Base-by-base conservation (phyloP, 371 early-diverging fungal genomes). In the Mortierella sp. region DNA sequence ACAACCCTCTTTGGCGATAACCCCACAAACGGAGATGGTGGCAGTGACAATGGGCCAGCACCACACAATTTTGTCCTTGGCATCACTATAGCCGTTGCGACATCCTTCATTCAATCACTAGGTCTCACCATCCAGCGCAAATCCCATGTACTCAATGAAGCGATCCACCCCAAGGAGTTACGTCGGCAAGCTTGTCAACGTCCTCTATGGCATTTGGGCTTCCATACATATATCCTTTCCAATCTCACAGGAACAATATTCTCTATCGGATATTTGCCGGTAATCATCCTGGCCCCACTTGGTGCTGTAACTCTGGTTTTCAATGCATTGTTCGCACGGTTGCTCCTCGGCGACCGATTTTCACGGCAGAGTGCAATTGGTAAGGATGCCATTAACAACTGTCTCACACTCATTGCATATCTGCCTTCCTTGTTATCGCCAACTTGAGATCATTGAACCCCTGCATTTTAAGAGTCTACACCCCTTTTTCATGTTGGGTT, bases 271-370 rank as follows among this genome's bases (percentile, higher is more conserved):
- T 91, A 92, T 67, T 85, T 95, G 16, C 95, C 95, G 4, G 93
- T 95, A n/a, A 92, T 94, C 67, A 93, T 94, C 57, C 84, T 94
- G 40, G 95, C 95, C 13, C 95, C 95, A 5, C 84, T 95, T 67
- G 94, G 94, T 1, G 94, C 95, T 13, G 90, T 94, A 58, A 90
- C 89, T 3, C 85, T 95, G 47, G 93, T 93, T 19, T 92, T 94
- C 71, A 95, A 95, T 83, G 93, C 94, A 8, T 76, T 94, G 8
- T 94, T 92, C 76, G 94, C 95, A 9, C 84, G 88, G 47, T 70
- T 89, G 33, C 86, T 95, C 6, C 70, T 95, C 52, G 88, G 87
- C 22, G 93, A 92, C 76, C 89, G 86, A 48, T 92, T 94, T 78
- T 86, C 88, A 2, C 82, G 76, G 63, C 88, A 87, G 47, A 93